Evolutionary conservation across 2,329 filamentous ascomycete species (phyloP).

Genomic region (Hymenoscyphus occultus): DNA sequence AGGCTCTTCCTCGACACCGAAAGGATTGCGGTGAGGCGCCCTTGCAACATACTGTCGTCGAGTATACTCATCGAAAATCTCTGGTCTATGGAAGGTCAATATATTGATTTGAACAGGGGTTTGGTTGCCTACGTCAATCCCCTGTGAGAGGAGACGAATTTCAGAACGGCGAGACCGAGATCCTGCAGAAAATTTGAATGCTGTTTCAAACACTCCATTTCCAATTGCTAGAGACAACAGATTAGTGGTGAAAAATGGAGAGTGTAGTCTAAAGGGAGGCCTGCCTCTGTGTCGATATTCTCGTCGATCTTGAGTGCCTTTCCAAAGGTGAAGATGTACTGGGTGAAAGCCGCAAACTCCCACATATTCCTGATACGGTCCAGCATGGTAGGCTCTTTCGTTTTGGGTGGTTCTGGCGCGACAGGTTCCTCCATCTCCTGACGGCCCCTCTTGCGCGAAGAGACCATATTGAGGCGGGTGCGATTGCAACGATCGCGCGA

Average conservation of each 20-base stretch:
- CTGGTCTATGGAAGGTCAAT: slow-evolving; percentile 54
- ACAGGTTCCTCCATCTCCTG: slow-evolving; percentile 41
- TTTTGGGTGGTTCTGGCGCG: slow-evolving; percentile 21
- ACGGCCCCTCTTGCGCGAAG: slow-evolving; percentile 48
- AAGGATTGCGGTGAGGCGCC: slow-evolving; percentile 76
- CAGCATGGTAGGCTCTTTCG: slow-evolving; percentile 45
- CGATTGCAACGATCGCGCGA: slow-evolving; percentile 10
- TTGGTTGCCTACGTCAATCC: slow-evolving; percentile 72
- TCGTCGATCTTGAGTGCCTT: slow-evolving; percentile 86
- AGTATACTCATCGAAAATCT: slow-evolving; percentile 91
- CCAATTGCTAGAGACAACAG: slow-evolving; percentile 65
- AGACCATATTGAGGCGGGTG: slow-evolving; percentile 39
- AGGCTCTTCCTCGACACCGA: slow-evolving; percentile 72
- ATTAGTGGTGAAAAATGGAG: slow-evolving; percentile 13
- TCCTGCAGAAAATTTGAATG: slow-evolving; percentile 71
- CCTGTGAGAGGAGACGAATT: slow-evolving; percentile 90
- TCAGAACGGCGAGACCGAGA: slow-evolving; percentile 82
- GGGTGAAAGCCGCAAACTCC: slow-evolving; percentile 91
- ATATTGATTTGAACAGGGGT: neutral
- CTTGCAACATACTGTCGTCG: slow-evolving; percentile 85
- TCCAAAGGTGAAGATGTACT: slow-evolving; percentile 92
- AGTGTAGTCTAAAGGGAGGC: slow-evolving; percentile 10
- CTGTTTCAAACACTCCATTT: slow-evolving; percentile 81
- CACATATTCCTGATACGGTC: slow-evolving; percentile 81
- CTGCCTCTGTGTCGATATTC: slow-evolving; percentile 84